These are phyloP conservation scores for Isoetes engelmannii DNA, from an alignment of 83 land plant species.

Conservation along the genomic window DNA sequence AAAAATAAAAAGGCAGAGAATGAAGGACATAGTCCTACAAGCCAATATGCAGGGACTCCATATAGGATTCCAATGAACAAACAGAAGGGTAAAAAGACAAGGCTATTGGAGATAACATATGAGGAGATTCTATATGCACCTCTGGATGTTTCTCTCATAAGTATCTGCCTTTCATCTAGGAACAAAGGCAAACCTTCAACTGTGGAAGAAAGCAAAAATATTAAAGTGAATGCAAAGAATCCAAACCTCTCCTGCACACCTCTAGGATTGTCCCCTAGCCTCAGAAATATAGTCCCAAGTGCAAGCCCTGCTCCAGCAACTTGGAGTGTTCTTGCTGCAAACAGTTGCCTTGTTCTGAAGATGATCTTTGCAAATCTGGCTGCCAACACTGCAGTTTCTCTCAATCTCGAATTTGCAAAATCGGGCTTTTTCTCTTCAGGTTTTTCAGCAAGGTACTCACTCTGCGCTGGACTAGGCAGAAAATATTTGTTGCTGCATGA, in stretches of 20 bases:
- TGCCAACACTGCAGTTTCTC: slow-evolving; percentile 49
- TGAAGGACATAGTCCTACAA: slow-evolving; percentile 49
- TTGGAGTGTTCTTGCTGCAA: slow-evolving; percentile 51
- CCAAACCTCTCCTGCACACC: slow-evolving; percentile 56
- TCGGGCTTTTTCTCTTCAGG: slow-evolving; percentile 9
- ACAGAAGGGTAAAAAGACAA: slow-evolving; percentile 77
- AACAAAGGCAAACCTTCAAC: slow-evolving; percentile 84
- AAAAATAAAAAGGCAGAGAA: slow-evolving; percentile 56
- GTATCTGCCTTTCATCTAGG: slow-evolving; percentile 68
- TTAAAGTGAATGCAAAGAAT: slow-evolving; percentile 77
- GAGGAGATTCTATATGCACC: slow-evolving; percentile 86
- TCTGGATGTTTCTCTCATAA: slow-evolving; percentile 64
- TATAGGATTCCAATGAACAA: slow-evolving; percentile 52
- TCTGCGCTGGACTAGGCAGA: not conserved
- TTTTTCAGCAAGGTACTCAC: not conserved
- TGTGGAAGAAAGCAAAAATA: slow-evolving; percentile 69
- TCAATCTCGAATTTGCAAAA: slow-evolving; percentile 50
- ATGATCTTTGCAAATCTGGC: slow-evolving; percentile 55
- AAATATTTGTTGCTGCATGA: not conserved
- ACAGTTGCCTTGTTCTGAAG: slow-evolving; percentile 60
- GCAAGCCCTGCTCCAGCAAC: slow-evolving; percentile 58
- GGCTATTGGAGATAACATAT: slow-evolving; percentile 61
- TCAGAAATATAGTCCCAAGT: slow-evolving; percentile 65
- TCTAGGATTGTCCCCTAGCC: slow-evolving; percentile 25
- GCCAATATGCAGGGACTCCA: slow-evolving; percentile 60